phyloP scores from a whole-genome alignment of 1,139 yeast species.

The Suhomyces maxii region DNA sequence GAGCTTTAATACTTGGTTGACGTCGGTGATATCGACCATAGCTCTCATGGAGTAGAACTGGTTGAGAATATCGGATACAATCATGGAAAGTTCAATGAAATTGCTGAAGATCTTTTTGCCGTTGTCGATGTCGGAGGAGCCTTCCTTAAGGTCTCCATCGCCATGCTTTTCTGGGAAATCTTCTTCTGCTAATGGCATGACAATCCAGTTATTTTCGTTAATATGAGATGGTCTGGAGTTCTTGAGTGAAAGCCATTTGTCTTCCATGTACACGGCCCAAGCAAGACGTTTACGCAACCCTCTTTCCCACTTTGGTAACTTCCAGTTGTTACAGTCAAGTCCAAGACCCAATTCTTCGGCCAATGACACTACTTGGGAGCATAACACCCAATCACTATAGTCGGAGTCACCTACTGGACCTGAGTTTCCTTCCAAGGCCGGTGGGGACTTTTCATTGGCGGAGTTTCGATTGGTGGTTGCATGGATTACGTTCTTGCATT shows the following conservation, averaged over 20 bases:
- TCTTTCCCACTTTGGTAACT: slow-evolving; percentile 89
- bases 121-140: slow-evolving; percentile 67
- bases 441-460: slow-evolving; percentile 1
- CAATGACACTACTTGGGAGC: slow-evolving; percentile 81
- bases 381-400: slow-evolving; percentile 77
- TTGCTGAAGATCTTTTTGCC: slow-evolving; percentile 73
- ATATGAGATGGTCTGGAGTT: slow-evolving; percentile 83
- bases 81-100: slow-evolving; percentile 65
- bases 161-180: slow-evolving; percentile 73
- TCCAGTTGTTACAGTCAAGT: slow-evolving; percentile 83
- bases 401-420: slow-evolving; percentile 39
- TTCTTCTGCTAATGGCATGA: slow-evolving; percentile 59
- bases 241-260: slow-evolving; percentile 79
- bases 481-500: slow-evolving; percentile 53
- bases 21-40: slow-evolving; percentile 52
- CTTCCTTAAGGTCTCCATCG: slow-evolving; percentile 58
- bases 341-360: slow-evolving; percentile 88
- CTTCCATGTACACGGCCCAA: slow-evolving; percentile 91
- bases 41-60: slow-evolving; percentile 71
- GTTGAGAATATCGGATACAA: slow-evolving; percentile 70
- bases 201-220: slow-evolving; percentile 68
- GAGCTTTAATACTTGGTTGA: slow-evolving; percentile 63
- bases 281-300: slow-evolving; percentile 81
- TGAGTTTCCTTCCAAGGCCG: neutral
- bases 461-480: neutral